phyloP scores from a whole-genome alignment of 2,329 filamentous ascomycete species.

The Xylariaceae sp. region DNA sequence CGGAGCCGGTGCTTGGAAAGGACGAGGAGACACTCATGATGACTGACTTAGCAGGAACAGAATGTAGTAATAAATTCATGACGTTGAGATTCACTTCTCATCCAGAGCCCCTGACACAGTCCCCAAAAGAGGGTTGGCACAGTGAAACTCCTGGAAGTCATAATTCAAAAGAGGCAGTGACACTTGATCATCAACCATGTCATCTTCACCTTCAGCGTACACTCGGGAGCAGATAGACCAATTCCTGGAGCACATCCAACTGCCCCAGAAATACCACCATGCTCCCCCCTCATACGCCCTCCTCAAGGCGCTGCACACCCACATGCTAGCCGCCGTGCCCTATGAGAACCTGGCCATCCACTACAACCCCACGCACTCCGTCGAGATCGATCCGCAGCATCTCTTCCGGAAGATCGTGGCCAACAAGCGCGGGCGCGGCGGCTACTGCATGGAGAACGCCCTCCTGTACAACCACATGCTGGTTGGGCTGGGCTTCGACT shows the following conservation, averaged over 20 bases:
- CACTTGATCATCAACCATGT: not conserved
- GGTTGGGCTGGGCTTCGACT: constrained; percentile 45
- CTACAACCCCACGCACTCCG: constrained; percentile 39
- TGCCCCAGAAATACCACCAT: constrained; percentile 17
- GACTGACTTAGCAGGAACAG: too few species aligned
- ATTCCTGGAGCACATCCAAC: constrained; percentile 18
- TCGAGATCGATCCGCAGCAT: constrained; percentile 41
- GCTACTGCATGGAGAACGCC: constrained; percentile 57
- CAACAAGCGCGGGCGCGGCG: constrained; percentile 42
- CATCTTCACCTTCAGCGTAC: constrained; percentile 12
- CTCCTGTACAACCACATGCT: constrained; percentile 52
- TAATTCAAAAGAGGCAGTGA: not conserved
- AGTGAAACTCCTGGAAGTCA: too few species aligned
- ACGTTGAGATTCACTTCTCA: too few species aligned
- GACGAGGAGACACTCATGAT: too few species aligned
- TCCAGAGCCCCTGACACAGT: too few species aligned
- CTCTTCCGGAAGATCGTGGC: constrained; percentile 47
- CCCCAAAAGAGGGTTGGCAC: too few species aligned
- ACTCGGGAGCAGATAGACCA: constrained; percentile 19
- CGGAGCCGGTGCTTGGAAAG: too few species aligned
- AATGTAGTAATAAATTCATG: too few species aligned
- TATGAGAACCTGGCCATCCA: constrained; percentile 55
- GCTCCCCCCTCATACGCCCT: constrained; percentile 17
- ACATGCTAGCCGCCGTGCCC: constrained; percentile 39
- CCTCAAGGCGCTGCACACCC: constrained; percentile 17